Evolutionary conservation across 371 early-diverging fungal genomes (phyloP), one percentile per base, ranked within the genome.

Genomic region (Mortierella sp.): DNA sequence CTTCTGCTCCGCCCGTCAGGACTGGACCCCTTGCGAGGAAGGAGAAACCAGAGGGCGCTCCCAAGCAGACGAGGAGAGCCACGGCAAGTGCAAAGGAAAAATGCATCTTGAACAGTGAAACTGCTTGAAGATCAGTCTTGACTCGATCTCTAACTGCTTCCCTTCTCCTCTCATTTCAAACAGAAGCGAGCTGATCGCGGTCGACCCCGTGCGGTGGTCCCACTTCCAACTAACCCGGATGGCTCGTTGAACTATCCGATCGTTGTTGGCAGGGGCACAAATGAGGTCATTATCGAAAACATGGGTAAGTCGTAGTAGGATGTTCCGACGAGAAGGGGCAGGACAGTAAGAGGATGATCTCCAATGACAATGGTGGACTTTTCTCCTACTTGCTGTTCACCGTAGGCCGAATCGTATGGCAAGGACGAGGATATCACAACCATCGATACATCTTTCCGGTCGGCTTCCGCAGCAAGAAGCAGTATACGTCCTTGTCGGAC

Each of bases 201-300:
- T 26, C 71, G 74, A 38, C 79, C 81, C 18, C 78, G 79, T 7
- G 66, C 64, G 7, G 79, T 81, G 6, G 79, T 78, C 30, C 74
- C 79, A 14, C 63, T 67, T 38, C 61, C 67, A 39, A 71, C 67
- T 1, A 71, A 70, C n/a, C 60, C 74, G 2, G 71, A 81, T 31
- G 85, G 86, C 45, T 56, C 79, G 4, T 46, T 86, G 21, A 71
- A 76, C 18, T 80, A 84, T 27, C 89, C 89, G 1, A 82, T 84
- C 26, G 79, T 82, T 5, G 78, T 88, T 28, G 86, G 86, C n/a
- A 79, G 71, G 51, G 88, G 87, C 45, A 79, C 79, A 16, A 85
- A 88, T 60, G 84, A 82, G 59, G 83, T 88, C 26, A 83, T 80
- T 23, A 82, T 87, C 47, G 83, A 82, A 26, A 71, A 71, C 42